phyloP scores from a whole-genome alignment of 352 stramenopile species.

The Phytophthora foliorum region DNA sequence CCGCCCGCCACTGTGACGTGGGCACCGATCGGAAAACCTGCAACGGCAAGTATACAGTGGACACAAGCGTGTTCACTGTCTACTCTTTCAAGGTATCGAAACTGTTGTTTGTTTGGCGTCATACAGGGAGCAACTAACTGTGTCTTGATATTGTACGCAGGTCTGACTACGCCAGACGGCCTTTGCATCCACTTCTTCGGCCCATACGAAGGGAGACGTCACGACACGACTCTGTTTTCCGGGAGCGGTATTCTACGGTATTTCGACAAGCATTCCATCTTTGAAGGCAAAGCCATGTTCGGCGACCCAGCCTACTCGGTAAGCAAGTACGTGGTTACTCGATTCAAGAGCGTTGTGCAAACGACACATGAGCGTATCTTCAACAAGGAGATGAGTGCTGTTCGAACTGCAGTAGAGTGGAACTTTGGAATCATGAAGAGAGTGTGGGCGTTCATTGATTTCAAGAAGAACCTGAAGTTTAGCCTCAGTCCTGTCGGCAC shows the following conservation, averaged over 20 bases:
- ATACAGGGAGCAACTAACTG: neutral
- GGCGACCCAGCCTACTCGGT: neutral
- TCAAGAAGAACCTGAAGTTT: neutral
- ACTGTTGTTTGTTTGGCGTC: neutral
- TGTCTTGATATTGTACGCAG: neutral
- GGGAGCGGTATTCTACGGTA: neutral
- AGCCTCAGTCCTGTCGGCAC: neutral
- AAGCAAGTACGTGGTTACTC: neutral
- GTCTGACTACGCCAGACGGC: neutral
- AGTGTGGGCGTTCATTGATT: neutral
- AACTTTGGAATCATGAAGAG: neutral
- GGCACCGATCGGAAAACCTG: neutral
- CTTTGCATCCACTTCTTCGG: neutral
- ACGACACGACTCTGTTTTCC: neutral
- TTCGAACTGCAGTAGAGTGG: neutral
- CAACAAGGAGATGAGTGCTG: neutral
- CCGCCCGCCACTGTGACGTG: neutral
- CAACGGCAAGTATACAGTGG: conserved; percentile 8
- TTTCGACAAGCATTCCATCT: neutral
- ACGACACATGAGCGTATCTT: neutral
- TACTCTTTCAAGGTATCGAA: conserved; percentile 6
- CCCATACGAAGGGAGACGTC: neutral
- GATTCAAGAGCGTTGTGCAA: neutral
- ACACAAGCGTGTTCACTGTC: conserved; percentile 9
- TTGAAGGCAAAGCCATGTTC: neutral